Evolutionary conservation across 2,329 filamentous ascomycete species (phyloP), one percentile per base, ranked within the genome.

Genomic region (Fusarium sp.): DNA sequence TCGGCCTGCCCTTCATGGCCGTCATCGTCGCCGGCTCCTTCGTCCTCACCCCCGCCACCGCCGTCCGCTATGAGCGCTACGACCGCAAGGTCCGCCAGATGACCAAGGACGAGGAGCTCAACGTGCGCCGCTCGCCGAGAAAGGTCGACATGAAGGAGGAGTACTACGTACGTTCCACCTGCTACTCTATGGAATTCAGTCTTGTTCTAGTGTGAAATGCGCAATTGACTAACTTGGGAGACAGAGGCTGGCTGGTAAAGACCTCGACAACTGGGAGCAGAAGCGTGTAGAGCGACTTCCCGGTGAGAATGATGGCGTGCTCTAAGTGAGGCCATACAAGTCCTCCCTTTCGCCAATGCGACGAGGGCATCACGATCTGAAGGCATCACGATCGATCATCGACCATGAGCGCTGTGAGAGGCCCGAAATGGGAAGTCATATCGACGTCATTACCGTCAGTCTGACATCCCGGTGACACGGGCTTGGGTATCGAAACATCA

Each of bases 231-330:
- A 53, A 75, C 48, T 50, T 54, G 56, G 43, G 39, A 48, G 28
- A 66, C 63, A 80, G 78, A 75, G 76, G 58, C 71, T 78, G 44
- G 72, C 85, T 93, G 93, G 93, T 34, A 97, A 97, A 80, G 96
- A 98, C 78, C 83, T 98, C 66, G 95, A 99, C 76, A 89, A 94
- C 77, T 99, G 96, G 96, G 95, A 98, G 80, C 96, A 98, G 82
- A 97, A 96, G 82, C 90, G 97, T 56, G 94, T 98, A 11, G 90
- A 97, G 83, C 87, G 96, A 78, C 87, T 98, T 65, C 91, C 93
- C 18, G 96, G 96, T 72, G 97, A 99, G 81, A 92, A 89, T 65
- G 95, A 99, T 79, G 95, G 95, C 36, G 88, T 93, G 53, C 79
- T 97, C 50, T 72, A 62, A 67, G 51, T 39, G 36, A 67, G 51